Evolutionary conservation across 2,329 filamentous ascomycete species (phyloP).

Genomic region (Fusarium pilosicola): DNA sequence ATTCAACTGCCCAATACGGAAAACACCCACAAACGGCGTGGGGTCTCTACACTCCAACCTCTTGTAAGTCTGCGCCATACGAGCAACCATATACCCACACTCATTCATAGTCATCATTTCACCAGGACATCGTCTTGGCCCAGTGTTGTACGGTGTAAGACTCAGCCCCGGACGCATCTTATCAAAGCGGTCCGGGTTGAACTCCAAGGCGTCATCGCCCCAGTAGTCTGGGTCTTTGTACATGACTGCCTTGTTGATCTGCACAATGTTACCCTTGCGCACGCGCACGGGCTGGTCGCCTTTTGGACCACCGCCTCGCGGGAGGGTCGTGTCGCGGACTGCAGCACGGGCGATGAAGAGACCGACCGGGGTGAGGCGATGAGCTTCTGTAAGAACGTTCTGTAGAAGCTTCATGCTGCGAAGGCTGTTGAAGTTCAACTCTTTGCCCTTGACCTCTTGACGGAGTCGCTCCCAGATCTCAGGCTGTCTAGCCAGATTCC

Average conservation of each 20-base stretch:
- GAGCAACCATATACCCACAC: conserved; percentile 3
- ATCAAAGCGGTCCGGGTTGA: background rate
- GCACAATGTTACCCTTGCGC: background rate
- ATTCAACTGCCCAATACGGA: conserved; percentile 12
- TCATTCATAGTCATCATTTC: conserved; percentile 9
- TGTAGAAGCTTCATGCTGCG: background rate
- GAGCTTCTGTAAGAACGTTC: background rate
- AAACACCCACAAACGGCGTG: background rate
- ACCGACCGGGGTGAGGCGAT: background rate
- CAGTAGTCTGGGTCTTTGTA: conserved; percentile 5
- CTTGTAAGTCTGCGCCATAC: background rate
- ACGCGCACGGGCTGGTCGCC: conserved; percentile 1
- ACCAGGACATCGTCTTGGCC: conserved; percentile 2
- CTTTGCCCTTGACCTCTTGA: background rate
- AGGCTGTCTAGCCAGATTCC: background rate
- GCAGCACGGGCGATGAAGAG: conserved; percentile 6
- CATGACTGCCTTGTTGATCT: conserved; percentile 11
- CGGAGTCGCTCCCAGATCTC: background rate
- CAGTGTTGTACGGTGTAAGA: background rate
- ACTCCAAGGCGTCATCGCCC: background rate
- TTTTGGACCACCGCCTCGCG: background rate
- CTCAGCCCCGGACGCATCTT: background rate
- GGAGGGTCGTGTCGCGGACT: background rate
- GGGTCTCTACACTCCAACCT: background rate
- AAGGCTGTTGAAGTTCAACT: background rate